Conservation (phyloP, 2,329 filamentous ascomycete species). For the Colletotrichum truncatum region DNA sequence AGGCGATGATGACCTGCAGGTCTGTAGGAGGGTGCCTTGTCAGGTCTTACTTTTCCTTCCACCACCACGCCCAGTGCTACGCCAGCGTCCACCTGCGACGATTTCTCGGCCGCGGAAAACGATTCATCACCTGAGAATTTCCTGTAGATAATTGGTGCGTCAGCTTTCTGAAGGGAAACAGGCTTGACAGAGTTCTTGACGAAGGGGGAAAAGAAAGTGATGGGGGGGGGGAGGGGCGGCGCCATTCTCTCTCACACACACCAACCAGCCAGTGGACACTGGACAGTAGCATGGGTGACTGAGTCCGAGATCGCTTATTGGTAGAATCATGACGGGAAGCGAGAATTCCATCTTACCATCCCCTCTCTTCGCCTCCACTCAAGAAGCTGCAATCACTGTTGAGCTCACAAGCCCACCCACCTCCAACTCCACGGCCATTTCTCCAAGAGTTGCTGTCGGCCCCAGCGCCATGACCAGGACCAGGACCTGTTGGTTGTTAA, state of each 20-base stretch:
- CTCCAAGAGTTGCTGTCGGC: constrained; percentile 57
- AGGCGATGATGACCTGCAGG: constrained; percentile 31
- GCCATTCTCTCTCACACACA: background rate
- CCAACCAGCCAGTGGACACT: background rate
- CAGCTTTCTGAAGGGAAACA: constrained; percentile 14
- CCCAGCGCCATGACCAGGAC: background rate
- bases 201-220: constrained; percentile 5
- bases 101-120: constrained; percentile 22
- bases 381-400: constrained; percentile 91
- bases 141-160: constrained; percentile 19
- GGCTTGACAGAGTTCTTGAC: constrained; percentile 1
- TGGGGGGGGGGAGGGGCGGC: background rate
- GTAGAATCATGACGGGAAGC: constrained; percentile 6
- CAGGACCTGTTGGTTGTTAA: constrained; percentile 29
- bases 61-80: constrained; percentile 32
- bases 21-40: constrained; percentile 17
- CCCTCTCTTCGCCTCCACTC: constrained; percentile 81
- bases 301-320: constrained; percentile 11
- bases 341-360: constrained; percentile 71
- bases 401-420: constrained; percentile 81
- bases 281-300: constrained; percentile 5
- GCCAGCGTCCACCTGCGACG: constrained; percentile 30
- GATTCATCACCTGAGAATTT: constrained; percentile 33
- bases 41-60: constrained; percentile 27
- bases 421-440: constrained; percentile 69